A percentile compares a stretch with the other conserved stretches of the same genome.
phyloP scores from a whole-genome alignment of 352 stramenopile species.

The Phytopythium mirpurense region DNA sequence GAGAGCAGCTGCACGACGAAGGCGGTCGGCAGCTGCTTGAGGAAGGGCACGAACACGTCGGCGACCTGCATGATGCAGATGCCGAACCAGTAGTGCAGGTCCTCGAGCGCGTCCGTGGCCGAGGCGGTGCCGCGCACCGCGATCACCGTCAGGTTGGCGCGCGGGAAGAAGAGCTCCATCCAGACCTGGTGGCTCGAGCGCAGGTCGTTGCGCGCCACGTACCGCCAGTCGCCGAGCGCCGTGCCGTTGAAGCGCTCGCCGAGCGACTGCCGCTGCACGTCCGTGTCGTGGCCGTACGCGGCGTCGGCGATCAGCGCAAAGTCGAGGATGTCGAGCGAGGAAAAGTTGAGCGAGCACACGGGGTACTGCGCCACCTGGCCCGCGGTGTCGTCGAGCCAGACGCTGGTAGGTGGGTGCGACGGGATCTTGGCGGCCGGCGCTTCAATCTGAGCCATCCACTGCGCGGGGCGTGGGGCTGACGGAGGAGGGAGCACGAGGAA shows the following conservation, averaged over 20 bases:
- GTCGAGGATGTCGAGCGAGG: slow-evolving; percentile 67
- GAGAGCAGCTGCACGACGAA: slow-evolving; percentile 85
- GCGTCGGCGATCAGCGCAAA: slow-evolving; percentile 83
- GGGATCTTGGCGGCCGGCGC: neutral
- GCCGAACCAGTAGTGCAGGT: slow-evolving; percentile 86
- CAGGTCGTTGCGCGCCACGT: slow-evolving; percentile 68
- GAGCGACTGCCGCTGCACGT: slow-evolving; percentile 69
- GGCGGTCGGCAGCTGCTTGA: slow-evolving; percentile 71
- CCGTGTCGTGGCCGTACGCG: slow-evolving; percentile 76
- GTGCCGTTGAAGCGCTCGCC: slow-evolving; percentile 79
- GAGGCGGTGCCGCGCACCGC: slow-evolving; percentile 79
- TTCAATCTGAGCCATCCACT: slow-evolving; percentile 14
- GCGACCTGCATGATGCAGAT: slow-evolving; percentile 84
- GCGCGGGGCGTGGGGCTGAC: neutral
- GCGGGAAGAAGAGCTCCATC: slow-evolving; percentile 80
- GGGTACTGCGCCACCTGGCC: slow-evolving; percentile 61
- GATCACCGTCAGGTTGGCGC: slow-evolving; percentile 83
- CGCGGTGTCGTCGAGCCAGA: neutral
- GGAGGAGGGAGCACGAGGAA: slow-evolving; percentile 73
- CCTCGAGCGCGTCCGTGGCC: slow-evolving; percentile 76
- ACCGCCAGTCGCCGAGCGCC: slow-evolving; percentile 67
- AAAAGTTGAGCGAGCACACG: slow-evolving; percentile 67
- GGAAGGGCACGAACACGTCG: slow-evolving; percentile 82
- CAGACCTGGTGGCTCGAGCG: slow-evolving; percentile 66
- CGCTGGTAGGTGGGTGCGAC: neutral